These are phyloP conservation scores for Takashimella tepidaria DNA, from an alignment of 1,284 basidiomycete species.

Conservation along the genomic window DNA sequence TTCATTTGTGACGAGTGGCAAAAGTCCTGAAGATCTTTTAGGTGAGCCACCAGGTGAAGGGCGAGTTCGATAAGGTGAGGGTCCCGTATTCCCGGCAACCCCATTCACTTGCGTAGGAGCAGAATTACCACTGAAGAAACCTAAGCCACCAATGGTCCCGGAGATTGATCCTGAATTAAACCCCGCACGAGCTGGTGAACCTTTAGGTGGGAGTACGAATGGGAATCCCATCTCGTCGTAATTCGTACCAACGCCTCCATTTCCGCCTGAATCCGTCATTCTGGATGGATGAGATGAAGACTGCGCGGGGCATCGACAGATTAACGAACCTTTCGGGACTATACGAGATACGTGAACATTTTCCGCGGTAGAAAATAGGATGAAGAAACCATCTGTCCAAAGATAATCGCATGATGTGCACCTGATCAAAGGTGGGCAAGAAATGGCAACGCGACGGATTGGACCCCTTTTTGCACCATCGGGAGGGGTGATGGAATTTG, in stretches of 20 bases:
- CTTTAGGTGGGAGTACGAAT: background rate
- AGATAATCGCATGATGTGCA: conserved; percentile 30
- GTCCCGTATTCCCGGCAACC: background rate
- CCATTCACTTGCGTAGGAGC: background rate
- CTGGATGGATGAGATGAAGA: conserved; percentile 14
- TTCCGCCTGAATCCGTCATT: conserved; percentile 14
- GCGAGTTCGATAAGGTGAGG: conserved; percentile 8
- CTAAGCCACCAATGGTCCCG: no score
- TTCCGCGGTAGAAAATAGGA: conserved; percentile 28
- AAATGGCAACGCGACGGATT: conserved; percentile 6
- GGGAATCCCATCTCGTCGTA: background rate
- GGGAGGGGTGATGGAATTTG: background rate
- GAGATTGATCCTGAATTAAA: background rate
- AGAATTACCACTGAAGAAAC: background rate
- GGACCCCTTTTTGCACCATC: no score
- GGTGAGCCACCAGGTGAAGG: conserved; percentile 24
- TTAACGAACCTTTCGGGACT: conserved; percentile 11
- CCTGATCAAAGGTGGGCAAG: conserved; percentile 15
- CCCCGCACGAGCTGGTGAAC: background rate
- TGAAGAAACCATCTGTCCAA: conserved; percentile 28
- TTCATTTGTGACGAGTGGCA: conserved; percentile 27
- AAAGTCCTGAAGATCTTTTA: conserved; percentile 19
- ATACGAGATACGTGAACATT: conserved; percentile 32
- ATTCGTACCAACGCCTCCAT: background rate
- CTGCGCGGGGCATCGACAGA: conserved; percentile 28